Base-by-base conservation (phyloP, 352 stramenopile genomes). In the Phytophthora melonis region DNA sequence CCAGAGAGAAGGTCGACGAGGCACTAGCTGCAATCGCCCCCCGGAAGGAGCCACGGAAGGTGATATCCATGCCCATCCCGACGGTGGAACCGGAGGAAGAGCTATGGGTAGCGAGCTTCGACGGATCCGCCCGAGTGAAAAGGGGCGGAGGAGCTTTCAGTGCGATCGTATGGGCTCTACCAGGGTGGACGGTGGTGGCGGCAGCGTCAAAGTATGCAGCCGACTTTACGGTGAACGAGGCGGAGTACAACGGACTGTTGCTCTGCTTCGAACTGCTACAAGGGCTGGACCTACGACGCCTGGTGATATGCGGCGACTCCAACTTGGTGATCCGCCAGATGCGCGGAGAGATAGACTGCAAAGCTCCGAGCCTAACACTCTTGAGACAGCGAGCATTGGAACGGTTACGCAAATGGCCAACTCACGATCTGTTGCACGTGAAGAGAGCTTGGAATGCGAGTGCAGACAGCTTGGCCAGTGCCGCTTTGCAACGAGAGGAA, bases 211-310 rank as follows among this genome's bases (percentile, higher is more conserved):
- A 19, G 0, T 74, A 61, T 25, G n/a, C 4, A 0, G 14, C 43
- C 3, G 62, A 60, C 10, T 3, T 63, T 7, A 71, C 73, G 0
- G 68, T 80, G 0, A 80, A 80, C 14, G 74, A 80, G 16, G 57
- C 41, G 0, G 65, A 77, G 21, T 77, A 80, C n/a, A 19, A 39
- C 0, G 66, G 66, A 1, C 18, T 72, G 1, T 10, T 72, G 0
- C 39, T 63, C 5, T 50, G 34, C 0, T 55, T 25, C 4, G 5
- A 25, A 13, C 9, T 55, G 21, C 9, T 66, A n/a, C 25, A 56
- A 13, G 10, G 6, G 1, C 10, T 47, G 45, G 47, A 58, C 1
- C 30, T 2, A 0, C 30, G 7, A 13, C 30, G 47, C 6, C 23
- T 68, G 6, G 4, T 68, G 0, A 27, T 68, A 18, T 52, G n/a